Evolutionary conservation across 257 asterid species (phyloP), one percentile per base, ranked within the genome.

Genomic region (Solanum phureja): DNA sequence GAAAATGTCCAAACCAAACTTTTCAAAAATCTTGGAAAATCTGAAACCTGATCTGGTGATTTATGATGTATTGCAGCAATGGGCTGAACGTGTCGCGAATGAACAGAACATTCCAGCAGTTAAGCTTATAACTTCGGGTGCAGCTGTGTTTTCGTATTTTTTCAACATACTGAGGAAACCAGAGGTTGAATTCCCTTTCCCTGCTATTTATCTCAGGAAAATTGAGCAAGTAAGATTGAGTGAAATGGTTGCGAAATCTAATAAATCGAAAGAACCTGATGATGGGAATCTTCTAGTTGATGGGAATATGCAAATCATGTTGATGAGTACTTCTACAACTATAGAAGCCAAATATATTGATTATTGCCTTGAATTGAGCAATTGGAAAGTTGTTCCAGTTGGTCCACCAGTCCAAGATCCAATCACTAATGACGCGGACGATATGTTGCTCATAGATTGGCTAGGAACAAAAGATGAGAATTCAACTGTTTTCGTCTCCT

Each of bases 261-360:
- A 13, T 1, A 88, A 91, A 21, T 87, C 87, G 52, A 85, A 79
- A 42, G 90, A 85, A 35, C 79, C 84, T 0, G 95, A 92, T 13
- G 87, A 52, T 4, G 92, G 62, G 11, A 19, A 74, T 19, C 75
- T 18, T n/a, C 13, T 77, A n/a, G 1, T 8, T 31, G 46, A 74
- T 62, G 19, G 24, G 6, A 3, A 77, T 60, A n/a, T 88, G 83
- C 7, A 68, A 13, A 14, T 90, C 11, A 11, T 86, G 3, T 44
- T 94, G 35, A 19, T 92, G 9, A 95, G 90, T 49, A 93, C 76
- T 37, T 86, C 90, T 7, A 89, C 87, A 71, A 93, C 58, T 37
- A 87, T 93, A 1, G 98, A 94, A n/a, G 94, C 85, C 9, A 93
- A 90, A 40, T 94, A 94, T 40, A 75, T 92, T 24, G 92, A 94